Evolutionary conservation across 192 early-diverging fungal genomes (phyloP).

Genomic region (Coemansia sp.): DNA sequence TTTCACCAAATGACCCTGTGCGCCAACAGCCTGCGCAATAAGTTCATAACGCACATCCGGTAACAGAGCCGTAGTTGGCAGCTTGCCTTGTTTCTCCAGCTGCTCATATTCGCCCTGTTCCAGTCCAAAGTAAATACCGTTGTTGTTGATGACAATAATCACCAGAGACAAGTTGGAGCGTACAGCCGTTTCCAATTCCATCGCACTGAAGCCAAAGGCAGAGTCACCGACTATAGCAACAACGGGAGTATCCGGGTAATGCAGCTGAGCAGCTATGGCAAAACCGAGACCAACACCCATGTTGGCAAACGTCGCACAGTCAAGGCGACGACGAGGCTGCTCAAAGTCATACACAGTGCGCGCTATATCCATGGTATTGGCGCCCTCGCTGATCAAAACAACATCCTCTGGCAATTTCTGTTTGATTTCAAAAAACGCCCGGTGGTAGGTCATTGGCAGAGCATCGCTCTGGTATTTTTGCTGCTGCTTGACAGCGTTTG

Average conservation of each 20-base stretch:
- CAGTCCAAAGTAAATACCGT: slow-evolving; percentile 71
- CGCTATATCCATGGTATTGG: slow-evolving; percentile 79
- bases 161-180: slow-evolving; percentile 60
- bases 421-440: slow-evolving; percentile 67
- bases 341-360: slow-evolving; percentile 65
- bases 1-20: slow-evolving; percentile 54
- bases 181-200: slow-evolving; percentile 72
- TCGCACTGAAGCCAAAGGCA: slow-evolving; percentile 76
- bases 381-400: slow-evolving; percentile 69
- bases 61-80: slow-evolving; percentile 62
- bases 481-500: slow-evolving; percentile 47
- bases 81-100: slow-evolving; percentile 21
- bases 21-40: slow-evolving; percentile 65
- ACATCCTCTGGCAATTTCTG: slow-evolving; percentile 49
- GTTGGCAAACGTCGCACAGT: slow-evolving; percentile 71
- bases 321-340: slow-evolving; percentile 59
- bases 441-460: slow-evolving; percentile 62
- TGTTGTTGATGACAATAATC: slow-evolving; percentile 76
- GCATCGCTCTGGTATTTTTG: slow-evolving; percentile 39
- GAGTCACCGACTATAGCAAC: slow-evolving; percentile 72
- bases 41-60: slow-evolving; percentile 68
- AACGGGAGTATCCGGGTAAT: slow-evolving; percentile 51
- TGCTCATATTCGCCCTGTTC: slow-evolving; percentile 48
- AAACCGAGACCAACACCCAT: slow-evolving; percentile 81
- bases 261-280: slow-evolving; percentile 63